Evolutionary conservation across 345 rosid genomes (phyloP), one percentile per base, ranked within the genome.

Genomic region (Heritiera littoralis): DNA sequence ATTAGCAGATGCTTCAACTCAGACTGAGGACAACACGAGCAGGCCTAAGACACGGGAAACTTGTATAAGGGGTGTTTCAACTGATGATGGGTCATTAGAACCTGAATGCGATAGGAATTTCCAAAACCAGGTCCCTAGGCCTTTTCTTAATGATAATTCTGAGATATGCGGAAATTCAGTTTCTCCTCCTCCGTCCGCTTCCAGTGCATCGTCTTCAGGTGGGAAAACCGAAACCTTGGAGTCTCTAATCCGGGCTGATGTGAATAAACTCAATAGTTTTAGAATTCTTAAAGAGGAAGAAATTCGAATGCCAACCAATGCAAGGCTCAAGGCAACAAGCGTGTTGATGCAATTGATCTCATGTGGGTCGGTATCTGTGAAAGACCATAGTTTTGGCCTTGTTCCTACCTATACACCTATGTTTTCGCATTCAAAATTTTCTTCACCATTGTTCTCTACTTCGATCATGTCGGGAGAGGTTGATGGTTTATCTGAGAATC

Each of bases 311-410:
- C 89, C 93, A 1, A 66, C 83, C 82, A 84, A 88, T 69, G 76
- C 93, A 14, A 90, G 92, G 83, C 84, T 94, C 72, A 94, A 89
- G 83, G 94, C 98, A 61, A 81, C 94, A 5, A 91, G 82, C 80
- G 86, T 92, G 92, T 77, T 96, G 80, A 85, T 96, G 97, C 99
- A 96, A 56, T 81, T 96, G 89, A 94, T 96, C 81, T 94, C 99
- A 0, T 94, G 99, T 56, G 99, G 99, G 13, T 96, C 98, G 35
- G 85, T 96, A 87, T 90, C 99, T 14, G 99, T 96, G 52, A 94
- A 92, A 86, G 98, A 96, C 81, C 88, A 92, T 80, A 91, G 86
- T 75, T 94, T 94, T 68, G 98, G 99, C 79, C 83, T 94, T 70
- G 85, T 94, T 46, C 99, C 99, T 14, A 86, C 91, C 14, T 94